These are phyloP conservation scores for Sclerotiophoma versabilis DNA, from an alignment of 2,329 filamentous ascomycete genomes.

Conservation along the genomic window DNA sequence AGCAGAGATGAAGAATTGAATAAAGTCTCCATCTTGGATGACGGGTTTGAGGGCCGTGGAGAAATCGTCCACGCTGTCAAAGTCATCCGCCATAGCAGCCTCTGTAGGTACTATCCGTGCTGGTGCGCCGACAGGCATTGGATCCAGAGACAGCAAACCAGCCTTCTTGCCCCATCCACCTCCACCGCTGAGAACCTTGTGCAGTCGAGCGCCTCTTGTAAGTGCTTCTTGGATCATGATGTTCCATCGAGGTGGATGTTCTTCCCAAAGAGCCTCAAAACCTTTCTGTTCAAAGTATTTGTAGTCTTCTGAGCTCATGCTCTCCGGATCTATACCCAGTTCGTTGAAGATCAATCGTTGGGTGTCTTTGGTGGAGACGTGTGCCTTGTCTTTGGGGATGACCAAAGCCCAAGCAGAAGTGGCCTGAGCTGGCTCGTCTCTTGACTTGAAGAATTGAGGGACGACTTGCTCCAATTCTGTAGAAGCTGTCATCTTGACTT, in stretches of 20 bases:
- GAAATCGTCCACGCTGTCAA: slow-evolving; percentile 36
- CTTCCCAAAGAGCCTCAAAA: slow-evolving; percentile 16
- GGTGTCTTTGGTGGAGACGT: not conserved
- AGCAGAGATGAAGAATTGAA: slow-evolving; percentile 54
- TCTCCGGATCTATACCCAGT: not conserved
- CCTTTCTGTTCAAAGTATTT: not conserved
- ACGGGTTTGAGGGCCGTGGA: slow-evolving; percentile 60
- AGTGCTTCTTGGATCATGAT: slow-evolving; percentile 30
- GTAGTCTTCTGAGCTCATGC: not conserved
- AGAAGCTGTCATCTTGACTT: slow-evolving; percentile 66
- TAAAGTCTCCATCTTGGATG: slow-evolving; percentile 67
- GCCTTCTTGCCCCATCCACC: slow-evolving; percentile 85
- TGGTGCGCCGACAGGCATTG: slow-evolving; percentile 43
- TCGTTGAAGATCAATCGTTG: not conserved
- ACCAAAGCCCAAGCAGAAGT: slow-evolving; percentile 78
- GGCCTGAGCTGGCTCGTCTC: slow-evolving; percentile 52
- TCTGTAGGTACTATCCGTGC: not conserved
- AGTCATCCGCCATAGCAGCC: slow-evolving; percentile 5
- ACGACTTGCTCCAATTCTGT: slow-evolving; percentile 73
- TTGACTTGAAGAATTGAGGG: slow-evolving; percentile 61
- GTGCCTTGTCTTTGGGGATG: slow-evolving; percentile 54
- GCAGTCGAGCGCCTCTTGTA: slow-evolving; percentile 49
- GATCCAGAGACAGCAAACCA: slow-evolving; percentile 79
- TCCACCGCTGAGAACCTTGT: slow-evolving; percentile 73
- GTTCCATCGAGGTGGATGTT: slow-evolving; percentile 30